These are phyloP conservation scores for Coccomyxa subellipsoidea DNA, from an alignment of 163 green algal genomes.

Conservation along the genomic window DNA sequence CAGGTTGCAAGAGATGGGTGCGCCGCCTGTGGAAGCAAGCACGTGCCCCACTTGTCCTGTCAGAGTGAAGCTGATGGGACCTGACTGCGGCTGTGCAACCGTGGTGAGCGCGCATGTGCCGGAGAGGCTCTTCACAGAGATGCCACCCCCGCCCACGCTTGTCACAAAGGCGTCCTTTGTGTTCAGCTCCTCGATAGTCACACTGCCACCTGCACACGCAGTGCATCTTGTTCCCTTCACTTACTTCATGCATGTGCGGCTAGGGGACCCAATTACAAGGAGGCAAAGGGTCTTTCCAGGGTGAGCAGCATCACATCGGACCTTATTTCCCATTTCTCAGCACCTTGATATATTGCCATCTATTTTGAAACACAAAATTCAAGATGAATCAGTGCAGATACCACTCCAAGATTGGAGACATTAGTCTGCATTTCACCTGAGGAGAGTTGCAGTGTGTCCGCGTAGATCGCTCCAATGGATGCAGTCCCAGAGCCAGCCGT, in stretches of 20 bases:
- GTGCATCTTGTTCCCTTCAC: neutral
- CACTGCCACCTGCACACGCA: neutral
- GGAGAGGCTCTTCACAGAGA: neutral
- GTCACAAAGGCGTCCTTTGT: conserved; percentile 3
- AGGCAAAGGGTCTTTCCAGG: too few species aligned
- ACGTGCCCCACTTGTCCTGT: neutral
- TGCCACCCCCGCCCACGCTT: neutral
- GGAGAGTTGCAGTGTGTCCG: neutral
- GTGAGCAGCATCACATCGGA: too few species aligned
- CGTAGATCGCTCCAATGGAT: neutral
- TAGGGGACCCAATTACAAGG: too few species aligned
- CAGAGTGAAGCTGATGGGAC: neutral
- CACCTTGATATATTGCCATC: too few species aligned
- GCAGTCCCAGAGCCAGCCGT: neutral
- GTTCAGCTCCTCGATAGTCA: neutral
- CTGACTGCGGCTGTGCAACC: neutral
- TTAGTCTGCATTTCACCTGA: too few species aligned
- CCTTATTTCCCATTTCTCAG: too few species aligned
- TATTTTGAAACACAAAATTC: too few species aligned
- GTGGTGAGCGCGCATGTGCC: neutral
- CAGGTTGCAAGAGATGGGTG: neutral
- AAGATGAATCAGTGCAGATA: too few species aligned
- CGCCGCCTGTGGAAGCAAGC: neutral
- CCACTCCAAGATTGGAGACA: too few species aligned
- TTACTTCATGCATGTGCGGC: too few species aligned